A percentile compares a stretch with the other conserved stretches of the same genome.
These are phyloP conservation scores for Solanum rostratum DNA, from an alignment of 257 asterid genomes.

Conservation along the genomic window DNA sequence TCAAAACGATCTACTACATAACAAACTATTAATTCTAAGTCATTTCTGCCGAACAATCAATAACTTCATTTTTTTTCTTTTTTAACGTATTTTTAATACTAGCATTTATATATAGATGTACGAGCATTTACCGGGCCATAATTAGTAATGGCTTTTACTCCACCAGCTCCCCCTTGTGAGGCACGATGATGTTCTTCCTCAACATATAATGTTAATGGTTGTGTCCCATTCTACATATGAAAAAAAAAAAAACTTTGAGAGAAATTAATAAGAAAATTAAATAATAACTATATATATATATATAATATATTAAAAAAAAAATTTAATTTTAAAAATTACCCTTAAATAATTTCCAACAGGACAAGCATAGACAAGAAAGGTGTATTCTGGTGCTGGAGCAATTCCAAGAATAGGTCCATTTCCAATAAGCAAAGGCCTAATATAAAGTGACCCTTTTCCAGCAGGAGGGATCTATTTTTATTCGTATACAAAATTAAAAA, in stretches of 20 bases:
- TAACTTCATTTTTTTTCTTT: no score
- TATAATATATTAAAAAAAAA: not conserved
- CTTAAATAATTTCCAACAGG: slow-evolving; percentile 86
- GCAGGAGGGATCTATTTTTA: slow-evolving; percentile 70
- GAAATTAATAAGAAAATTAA: not conserved
- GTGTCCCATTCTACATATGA: slow-evolving; percentile 38
- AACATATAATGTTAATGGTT: slow-evolving; percentile 47
- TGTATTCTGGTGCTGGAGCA: slow-evolving; percentile 70
- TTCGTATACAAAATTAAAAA: no score
- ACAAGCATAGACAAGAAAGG: slow-evolving; percentile 69
- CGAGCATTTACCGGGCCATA: slow-evolving; percentile 48
- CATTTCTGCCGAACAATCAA: no score
- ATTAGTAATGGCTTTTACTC: slow-evolving; percentile 69
- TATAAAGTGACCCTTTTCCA: slow-evolving; percentile 76
- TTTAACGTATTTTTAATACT: no score
- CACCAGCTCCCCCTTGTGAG: slow-evolving; percentile 76
- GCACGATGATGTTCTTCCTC: slow-evolving; percentile 71
- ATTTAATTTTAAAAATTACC: slow-evolving; percentile 13
- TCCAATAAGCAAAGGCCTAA: slow-evolving; percentile 79
- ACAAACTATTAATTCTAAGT: no score
- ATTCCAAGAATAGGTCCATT: slow-evolving; percentile 72
- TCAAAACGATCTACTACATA: no score
- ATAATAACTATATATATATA: not conserved
- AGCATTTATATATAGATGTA: not conserved
- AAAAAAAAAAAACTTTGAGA: not conserved